A percentile compares a stretch with the other conserved stretches of the same genome.
These are phyloP conservation scores for Sisymbrium altissimum DNA, from an alignment of 345 rosid species.

Conservation along the genomic window DNA sequence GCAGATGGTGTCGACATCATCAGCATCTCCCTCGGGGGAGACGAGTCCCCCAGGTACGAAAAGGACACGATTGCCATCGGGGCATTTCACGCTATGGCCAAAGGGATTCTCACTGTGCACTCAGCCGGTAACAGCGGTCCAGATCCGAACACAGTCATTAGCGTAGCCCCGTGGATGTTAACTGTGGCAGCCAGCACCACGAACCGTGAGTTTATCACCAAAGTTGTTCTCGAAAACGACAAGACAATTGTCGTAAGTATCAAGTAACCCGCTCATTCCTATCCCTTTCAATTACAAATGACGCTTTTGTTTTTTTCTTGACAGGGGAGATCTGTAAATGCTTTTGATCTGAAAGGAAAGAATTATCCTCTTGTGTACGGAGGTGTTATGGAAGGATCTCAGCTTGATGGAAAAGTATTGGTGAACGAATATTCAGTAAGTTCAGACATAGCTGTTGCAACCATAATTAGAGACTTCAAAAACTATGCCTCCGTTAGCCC, in stretches of 20 bases:
- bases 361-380: slow-evolving; percentile 23
- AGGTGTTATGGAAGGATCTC: background rate
- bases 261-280: background rate
- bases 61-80: slow-evolving; percentile 35
- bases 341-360: slow-evolving; percentile 29
- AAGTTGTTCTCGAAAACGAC: slow-evolving; percentile 42
- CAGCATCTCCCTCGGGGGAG: slow-evolving; percentile 23
- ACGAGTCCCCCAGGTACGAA: background rate
- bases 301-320: background rate
- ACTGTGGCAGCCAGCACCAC: slow-evolving; percentile 48
- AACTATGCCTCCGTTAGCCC: background rate
- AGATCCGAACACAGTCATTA: accelerated
- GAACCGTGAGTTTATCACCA: slow-evolving; percentile 37
- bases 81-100: slow-evolving; percentile 48
- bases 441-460: slow-evolving; percentile 10
- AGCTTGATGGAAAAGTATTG: slow-evolving; percentile 34
- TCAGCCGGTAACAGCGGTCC: slow-evolving; percentile 42
- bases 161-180: slow-evolving; percentile 50
- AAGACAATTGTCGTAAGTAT: slow-evolving; percentile 38
- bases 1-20: slow-evolving; percentile 59
- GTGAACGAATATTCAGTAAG: background rate
- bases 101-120: slow-evolving; percentile 45
- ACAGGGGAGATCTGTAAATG: slow-evolving; percentile 42
- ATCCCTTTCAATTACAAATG: background rate
- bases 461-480: background rate